Conservation (phyloP, 106 monocot species). For the Alisma plantagoaquatica region DNA sequence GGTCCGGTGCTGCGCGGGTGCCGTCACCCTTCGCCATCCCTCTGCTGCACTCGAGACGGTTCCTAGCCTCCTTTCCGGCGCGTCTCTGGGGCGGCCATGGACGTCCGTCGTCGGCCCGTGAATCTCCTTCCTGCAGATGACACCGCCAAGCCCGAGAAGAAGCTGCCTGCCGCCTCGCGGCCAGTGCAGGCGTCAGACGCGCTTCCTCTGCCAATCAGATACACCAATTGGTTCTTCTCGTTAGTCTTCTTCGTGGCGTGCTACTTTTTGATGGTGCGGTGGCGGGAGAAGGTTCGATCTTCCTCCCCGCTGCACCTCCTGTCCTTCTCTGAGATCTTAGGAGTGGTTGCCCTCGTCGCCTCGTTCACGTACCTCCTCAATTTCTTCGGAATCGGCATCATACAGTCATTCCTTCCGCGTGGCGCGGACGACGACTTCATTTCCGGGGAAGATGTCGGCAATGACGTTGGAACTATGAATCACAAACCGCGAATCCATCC, state of each 20-base stretch:
- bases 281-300: slow-evolving; percentile 51
- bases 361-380: slow-evolving; percentile 68
- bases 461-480: no score
- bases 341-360: slow-evolving; percentile 46
- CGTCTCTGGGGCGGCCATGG: not conserved
- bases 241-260: slow-evolving; percentile 41
- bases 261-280: slow-evolving; percentile 51
- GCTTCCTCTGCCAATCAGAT: slow-evolving; percentile 59
- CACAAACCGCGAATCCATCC: not conserved
- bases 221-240: slow-evolving; percentile 66
- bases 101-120: not conserved
- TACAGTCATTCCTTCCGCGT: slow-evolving; percentile 36
- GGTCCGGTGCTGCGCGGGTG: no score
- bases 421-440: slow-evolving; percentile 32
- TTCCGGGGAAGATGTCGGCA: not conserved
- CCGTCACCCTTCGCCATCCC: not conserved
- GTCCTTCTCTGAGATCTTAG: slow-evolving; percentile 38
- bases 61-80: not conserved
- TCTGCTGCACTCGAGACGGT: not conserved
- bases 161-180: not conserved
- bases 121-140: no score
- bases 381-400: slow-evolving; percentile 61
- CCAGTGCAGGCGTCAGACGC: slow-evolving; percentile 63
- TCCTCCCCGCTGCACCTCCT: slow-evolving; percentile 50
- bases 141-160: not conserved